Base-by-base conservation (phyloP, 2,329 filamentous ascomycete species). In the Monosporascus cannonballus region DNA sequence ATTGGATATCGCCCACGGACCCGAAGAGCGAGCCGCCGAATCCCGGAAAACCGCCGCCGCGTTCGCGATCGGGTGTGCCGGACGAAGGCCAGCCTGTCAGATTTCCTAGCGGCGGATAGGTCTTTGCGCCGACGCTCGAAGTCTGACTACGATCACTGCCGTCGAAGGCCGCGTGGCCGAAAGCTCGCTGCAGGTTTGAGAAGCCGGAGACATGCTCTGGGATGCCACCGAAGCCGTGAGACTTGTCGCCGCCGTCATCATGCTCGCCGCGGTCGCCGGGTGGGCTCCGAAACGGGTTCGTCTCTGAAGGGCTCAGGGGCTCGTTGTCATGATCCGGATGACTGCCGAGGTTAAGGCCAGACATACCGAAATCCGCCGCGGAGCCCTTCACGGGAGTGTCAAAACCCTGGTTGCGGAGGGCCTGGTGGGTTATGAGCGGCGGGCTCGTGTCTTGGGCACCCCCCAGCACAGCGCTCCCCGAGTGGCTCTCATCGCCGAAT, bases 211-310 rank as follows among this genome's bases (percentile, higher is more conserved):
- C 58, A 65, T 80, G 73, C 64, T 81, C 75, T 17, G 74, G 72
- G 49, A 84, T 74, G 38, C 77, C 77, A 51, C 79, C 76, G 47
- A 78, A 75, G 25, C 78, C 79, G 49, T 76, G 75, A 14, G 71
- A 65, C 48, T 73, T 73, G 7, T 79, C 76, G 14, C 76, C 73
- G 36, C 69, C 80, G 46, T 79, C 76, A 17, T 83, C 81, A 47
- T 89, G 82, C 18, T 81, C 84, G 5, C 75, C 76, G 45, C 84
- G 84, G 25, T 91, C 87, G 38, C 86, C 88, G 7, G 88, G 84
- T 2, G 94, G 94, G 68, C 93, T 97, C 58, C 92, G 89, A 67
- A 94, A 99, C 2, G 94, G 94, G 66, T 99, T 99, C 3, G 94
- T 97, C 64, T 96, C 90, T 0, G 92, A 94, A 11, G 94, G 94